Base-by-base conservation (phyloP, 2,329 filamentous ascomycete species). In the Curvularia eragrostidis region DNA sequence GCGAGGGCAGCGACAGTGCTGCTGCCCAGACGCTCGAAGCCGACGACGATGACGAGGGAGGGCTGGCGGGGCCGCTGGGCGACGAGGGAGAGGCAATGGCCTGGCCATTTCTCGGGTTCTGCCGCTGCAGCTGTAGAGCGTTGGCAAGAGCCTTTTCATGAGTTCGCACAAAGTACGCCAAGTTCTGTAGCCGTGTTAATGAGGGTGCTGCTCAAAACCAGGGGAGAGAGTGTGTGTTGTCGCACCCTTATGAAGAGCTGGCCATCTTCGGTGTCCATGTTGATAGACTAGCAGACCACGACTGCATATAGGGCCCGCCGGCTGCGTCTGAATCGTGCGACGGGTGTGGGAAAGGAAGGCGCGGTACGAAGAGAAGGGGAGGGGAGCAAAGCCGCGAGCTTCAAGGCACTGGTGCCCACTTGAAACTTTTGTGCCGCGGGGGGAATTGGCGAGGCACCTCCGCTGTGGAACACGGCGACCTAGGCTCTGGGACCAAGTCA, bases 61-160 rank as follows among this genome's bases (percentile, higher is more conserved):
- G 82, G 50, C 65, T 73, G 34, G 70, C 64, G 9, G 70, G 65
- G 43, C 63, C 61, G 43, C 65, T 67, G 38, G 73, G 82, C 48
- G 78, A 77, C 19, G 79, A 74, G 32, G 75, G 72, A 15, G 75
- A 71, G 34, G 67, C 61, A 18, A 58, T 75, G 52, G 74, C 68
- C 59, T 89, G 88, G 54, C 70, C 71, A 87, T 93, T 87, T 70
- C 89, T 89, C 39, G 83, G 81, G 62, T 86, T 85, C 71, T 91
- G 89, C 69, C 91, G 87, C 76, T 89, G 89, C 69, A 96, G 84
- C 78, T 97, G 94, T 62, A 97, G 83, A 70, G 94, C 94, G 81
- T 98, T 98, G 75, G 95, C 95, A 63, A 99, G 86, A 36, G 93
- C 94, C 81, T 96, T 96, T 80, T 99, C 95, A 82, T 99, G 93